phyloP scores from a whole-genome alignment of 352 stramenopile species.

The Phytophthora cryptogea region DNA sequence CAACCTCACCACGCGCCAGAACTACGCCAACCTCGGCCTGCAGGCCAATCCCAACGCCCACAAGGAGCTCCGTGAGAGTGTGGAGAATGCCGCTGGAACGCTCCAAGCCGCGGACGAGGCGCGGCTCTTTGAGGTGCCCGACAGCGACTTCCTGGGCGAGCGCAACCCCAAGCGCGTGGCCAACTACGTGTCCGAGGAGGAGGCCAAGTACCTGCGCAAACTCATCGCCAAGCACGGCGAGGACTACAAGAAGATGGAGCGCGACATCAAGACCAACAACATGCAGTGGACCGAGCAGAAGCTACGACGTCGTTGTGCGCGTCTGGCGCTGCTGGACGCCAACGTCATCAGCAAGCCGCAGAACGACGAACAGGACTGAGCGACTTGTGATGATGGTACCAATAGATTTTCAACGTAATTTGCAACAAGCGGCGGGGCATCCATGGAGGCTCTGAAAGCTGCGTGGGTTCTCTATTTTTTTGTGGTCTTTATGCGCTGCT shows the following conservation, averaged over 20 bases:
- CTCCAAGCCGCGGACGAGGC: constrained; percentile 59
- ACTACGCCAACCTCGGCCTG: constrained; percentile 79
- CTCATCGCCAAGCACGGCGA: constrained; percentile 76
- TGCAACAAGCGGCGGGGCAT: constrained; percentile 13
- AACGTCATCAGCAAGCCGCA: constrained; percentile 60
- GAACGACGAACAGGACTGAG: constrained; percentile 17
- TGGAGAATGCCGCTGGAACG: constrained; percentile 49
- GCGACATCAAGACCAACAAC: constrained; percentile 86
- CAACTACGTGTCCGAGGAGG: constrained; percentile 82
- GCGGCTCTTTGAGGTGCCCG: constrained; percentile 70
- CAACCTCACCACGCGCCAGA: constrained; percentile 79
- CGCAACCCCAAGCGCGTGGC: constrained; percentile 68
- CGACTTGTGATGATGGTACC: constrained; percentile 17
- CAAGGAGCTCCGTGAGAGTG: constrained; percentile 49
- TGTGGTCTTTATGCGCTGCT: constrained; percentile 29
- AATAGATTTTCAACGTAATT: constrained; percentile 32
- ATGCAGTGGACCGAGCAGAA: constrained; percentile 85
- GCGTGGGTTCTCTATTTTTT: constrained; percentile 37
- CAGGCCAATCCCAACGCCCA: constrained; percentile 69
- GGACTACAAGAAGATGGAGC: constrained; percentile 76
- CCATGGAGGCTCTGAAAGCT: constrained; percentile 15
- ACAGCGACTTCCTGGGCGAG: constrained; percentile 80
- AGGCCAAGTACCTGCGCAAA: constrained; percentile 76
- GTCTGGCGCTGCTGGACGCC: constrained; percentile 74
- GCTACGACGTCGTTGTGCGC: constrained; percentile 70